Evolutionary conservation across 495 filamentous ascomycete genomes (phyloP), one percentile per base, ranked within the genome.

Genomic region (Lophium mytilinum): DNA sequence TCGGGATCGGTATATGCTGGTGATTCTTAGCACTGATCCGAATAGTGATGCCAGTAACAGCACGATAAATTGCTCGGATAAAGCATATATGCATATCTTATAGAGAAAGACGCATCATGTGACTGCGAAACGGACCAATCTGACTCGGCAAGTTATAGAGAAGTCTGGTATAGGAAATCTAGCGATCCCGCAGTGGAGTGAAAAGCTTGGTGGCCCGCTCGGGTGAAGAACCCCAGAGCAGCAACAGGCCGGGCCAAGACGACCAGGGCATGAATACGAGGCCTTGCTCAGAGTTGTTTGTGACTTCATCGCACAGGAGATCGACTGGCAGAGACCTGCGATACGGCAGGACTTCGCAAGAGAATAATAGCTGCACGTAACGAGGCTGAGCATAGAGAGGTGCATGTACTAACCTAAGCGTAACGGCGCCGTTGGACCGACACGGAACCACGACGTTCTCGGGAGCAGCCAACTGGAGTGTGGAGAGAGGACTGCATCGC

Each of bases 381-480:
- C 42, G 42, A 46, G 42, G 42, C 42, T 7, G 42, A 19, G 42
- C 24, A 30, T 3, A 30, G 24, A 30, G 24, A 30, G 3, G 24
- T 30, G 24, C 24, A 30, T 30, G 39, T n/a, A 46, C 63, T n/a
- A 55, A 71, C 69, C 68, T 65, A 15, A 71, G 42, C n/a, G 53
- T 64, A 40, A 71, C 68, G 51, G 40, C 47, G 51, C 65, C 67
- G 55, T 64, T 69, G 33, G 63, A 68, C 7, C 64, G 55, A 56
- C 61, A 69, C 15, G 62, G 53, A 8, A 71, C 52, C 53, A 24
- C 59, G 36, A 71, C 52, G 4, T 41, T 37, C 37, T 69, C 64
- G 40, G 39, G 24, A 40, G 57, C 10, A 40, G 57, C 10, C 34
- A 34, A 37, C 14, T 35, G 30, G 51, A 30, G 12, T 10, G n/a